A percentile compares a stretch with the other conserved stretches of the same genome.
phyloP scores from a whole-genome alignment of 148 eudicot genomes.

The Camellia lanceoleosa region DNA sequence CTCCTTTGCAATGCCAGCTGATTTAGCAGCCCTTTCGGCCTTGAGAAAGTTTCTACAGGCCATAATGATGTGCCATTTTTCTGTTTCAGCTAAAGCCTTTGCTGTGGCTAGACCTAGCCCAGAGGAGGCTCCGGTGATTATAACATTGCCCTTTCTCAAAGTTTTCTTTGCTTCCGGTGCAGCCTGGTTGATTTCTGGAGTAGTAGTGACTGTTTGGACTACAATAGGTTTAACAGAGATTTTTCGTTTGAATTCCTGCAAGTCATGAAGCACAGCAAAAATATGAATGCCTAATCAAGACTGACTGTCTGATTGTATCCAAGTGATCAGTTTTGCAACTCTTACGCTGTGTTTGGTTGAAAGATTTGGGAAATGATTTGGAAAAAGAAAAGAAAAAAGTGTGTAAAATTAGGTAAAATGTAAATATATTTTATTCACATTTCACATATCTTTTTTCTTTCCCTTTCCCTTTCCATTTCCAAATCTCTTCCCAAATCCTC shows the following conservation, averaged over 20 bases:
- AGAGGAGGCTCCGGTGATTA: conserved; percentile 92
- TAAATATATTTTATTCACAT: no score
- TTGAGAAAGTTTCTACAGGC: conserved; percentile 84
- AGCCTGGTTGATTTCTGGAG: conserved; percentile 48
- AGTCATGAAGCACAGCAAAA: neutral
- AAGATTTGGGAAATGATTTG: no score
- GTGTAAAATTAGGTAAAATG: no score
- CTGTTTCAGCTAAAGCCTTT: conserved; percentile 77
- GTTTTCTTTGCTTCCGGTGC: conserved; percentile 61
- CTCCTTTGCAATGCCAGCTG: conserved; percentile 66
- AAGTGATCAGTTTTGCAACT: neutral
- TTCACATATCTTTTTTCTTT: no score
- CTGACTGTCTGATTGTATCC: neutral
- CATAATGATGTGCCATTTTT: conserved; percentile 85
- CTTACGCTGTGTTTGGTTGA: neutral
- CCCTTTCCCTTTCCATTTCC: no score
- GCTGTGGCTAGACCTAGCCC: conserved; percentile 90
- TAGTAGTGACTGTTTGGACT: conserved; percentile 56
- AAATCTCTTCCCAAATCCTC: no score
- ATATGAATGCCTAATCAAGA: neutral
- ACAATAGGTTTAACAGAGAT: conserved; percentile 30
- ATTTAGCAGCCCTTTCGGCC: conserved; percentile 80
- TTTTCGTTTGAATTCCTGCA: conserved; percentile 22
- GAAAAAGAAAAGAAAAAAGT: no score
- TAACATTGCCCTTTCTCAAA: conserved; percentile 68